These are phyloP conservation scores for Fulvia fulva DNA, from an alignment of 2,329 filamentous ascomycete genomes.

Conservation along the genomic window DNA sequence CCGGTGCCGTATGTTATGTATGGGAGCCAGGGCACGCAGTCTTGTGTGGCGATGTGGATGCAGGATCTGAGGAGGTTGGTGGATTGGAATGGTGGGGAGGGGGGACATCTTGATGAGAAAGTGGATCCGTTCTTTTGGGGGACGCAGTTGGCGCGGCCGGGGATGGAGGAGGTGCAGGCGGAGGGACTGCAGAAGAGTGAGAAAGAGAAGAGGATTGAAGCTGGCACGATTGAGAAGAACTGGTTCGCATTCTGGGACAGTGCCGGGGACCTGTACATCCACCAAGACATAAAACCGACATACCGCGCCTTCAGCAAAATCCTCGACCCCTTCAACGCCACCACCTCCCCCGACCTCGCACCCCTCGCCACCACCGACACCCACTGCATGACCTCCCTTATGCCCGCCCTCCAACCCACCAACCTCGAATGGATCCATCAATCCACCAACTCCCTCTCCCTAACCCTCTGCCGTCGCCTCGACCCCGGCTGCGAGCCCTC, in stretches of 20 bases:
- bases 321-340: neutral
- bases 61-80: conserved; percentile 50
- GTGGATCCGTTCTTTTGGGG: conserved; percentile 36
- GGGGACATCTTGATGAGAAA: neutral
- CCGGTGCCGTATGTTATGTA: conserved; percentile 47
- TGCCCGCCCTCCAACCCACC: conserved; percentile 3
- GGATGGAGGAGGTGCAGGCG: neutral
- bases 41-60: conserved; percentile 55
- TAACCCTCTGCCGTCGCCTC: conserved; percentile 51
- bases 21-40: conserved; percentile 51
- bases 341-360: conserved; percentile 45
- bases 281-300: conserved; percentile 50
- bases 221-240: conserved; percentile 53
- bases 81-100: conserved; percentile 28
- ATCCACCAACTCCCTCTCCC: conserved; percentile 54
- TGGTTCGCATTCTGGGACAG: conserved; percentile 59
- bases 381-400: conserved; percentile 44
- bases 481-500: conserved; percentile 43
- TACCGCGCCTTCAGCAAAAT: conserved; percentile 47
- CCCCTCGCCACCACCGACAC: conserved; percentile 38
- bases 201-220: conserved; percentile 27
- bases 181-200: too few species aligned
- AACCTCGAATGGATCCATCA: conserved; percentile 51
- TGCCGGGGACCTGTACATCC: conserved; percentile 44
- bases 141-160: conserved; percentile 48